A percentile compares a stretch with the other conserved stretches of the same genome.
Evolutionary conservation across 192 early-diverging fungal species (phyloP).

Genomic region (Kappamyces sp.): DNA sequence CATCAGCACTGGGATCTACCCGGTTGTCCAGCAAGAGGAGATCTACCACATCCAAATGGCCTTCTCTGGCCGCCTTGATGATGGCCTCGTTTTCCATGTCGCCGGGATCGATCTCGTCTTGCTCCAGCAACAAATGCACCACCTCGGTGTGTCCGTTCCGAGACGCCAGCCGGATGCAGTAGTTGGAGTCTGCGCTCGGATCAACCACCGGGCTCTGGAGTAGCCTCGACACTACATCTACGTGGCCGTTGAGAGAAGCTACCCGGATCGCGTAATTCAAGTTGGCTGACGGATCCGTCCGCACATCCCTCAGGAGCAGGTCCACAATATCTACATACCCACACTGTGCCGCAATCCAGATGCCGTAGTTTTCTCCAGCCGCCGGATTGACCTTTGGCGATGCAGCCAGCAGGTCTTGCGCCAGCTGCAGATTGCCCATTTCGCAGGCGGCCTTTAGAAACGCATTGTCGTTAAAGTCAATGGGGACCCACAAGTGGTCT

Average conservation of each 20-base stretch:
- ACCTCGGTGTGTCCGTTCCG: slow-evolving; percentile 8
- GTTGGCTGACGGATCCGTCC: neutral
- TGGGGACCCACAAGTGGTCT: too few species aligned
- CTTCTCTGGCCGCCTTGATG: neutral
- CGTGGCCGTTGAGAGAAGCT: neutral
- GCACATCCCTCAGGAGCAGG: slow-evolving; percentile 3
- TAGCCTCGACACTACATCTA: slow-evolving; percentile 5
- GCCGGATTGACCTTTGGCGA: neutral
- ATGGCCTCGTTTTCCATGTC: neutral
- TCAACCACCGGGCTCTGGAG: slow-evolving; percentile 10
- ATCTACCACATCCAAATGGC: slow-evolving; percentile 4
- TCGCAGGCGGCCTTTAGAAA: too few species aligned
- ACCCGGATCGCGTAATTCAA: neutral
- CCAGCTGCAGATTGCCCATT: too few species aligned
- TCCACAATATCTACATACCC: slow-evolving; percentile 8
- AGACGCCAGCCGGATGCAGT: neutral
- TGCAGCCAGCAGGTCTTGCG: too few species aligned
- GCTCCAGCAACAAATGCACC: slow-evolving; percentile 1
- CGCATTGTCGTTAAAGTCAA: too few species aligned
- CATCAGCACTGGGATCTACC: neutral
- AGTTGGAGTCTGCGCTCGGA: slow-evolving; percentile 1
- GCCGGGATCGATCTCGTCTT: slow-evolving; percentile 5
- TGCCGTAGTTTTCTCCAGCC: neutral
- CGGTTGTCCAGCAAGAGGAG: slow-evolving; percentile 9
- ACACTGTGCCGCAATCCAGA: neutral